These are phyloP conservation scores for Rubia tinctorum DNA, from an alignment of 305 asterid species.

Conservation along the genomic window DNA sequence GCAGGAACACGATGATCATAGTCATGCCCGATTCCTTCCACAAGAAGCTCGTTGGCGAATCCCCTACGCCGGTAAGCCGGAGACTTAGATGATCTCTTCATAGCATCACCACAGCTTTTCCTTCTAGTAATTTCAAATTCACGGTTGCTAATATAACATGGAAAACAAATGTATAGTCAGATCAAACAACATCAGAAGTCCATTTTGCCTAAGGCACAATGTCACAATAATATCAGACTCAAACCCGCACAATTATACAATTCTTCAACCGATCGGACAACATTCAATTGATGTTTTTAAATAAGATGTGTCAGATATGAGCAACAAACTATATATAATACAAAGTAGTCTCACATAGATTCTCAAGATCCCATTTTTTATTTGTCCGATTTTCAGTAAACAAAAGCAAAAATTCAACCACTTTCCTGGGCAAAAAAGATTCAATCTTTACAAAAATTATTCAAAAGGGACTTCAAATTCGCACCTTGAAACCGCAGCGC, in stretches of 20 bases:
- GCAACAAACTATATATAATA: neutral
- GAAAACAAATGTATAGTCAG: neutral
- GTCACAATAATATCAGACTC: too few species aligned
- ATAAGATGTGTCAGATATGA: neutral
- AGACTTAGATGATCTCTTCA: constrained; percentile 20
- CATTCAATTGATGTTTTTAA: neutral
- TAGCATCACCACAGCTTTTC: constrained; percentile 39
- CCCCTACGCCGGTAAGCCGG: constrained; percentile 48
- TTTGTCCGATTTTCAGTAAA: neutral
- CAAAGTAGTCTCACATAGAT: neutral
- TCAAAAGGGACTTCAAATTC: neutral
- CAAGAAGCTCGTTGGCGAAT: constrained; percentile 34
- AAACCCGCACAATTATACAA: neutral
- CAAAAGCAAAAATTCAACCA: neutral
- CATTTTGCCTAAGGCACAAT: too few species aligned
- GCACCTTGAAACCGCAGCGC: constrained; percentile 42
- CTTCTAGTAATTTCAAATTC: constrained; percentile 17
- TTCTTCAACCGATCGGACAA: neutral
- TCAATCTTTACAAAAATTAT: neutral
- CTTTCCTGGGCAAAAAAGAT: neutral
- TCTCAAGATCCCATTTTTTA: neutral
- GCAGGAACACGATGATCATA: constrained; percentile 43
- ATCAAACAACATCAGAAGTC: neutral
- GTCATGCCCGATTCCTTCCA: constrained; percentile 35
- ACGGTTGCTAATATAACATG: constrained; percentile 33